Evolutionary conservation across 2,329 filamentous ascomycete genomes (phyloP).

Genomic region (Claviceps spartinae): DNA sequence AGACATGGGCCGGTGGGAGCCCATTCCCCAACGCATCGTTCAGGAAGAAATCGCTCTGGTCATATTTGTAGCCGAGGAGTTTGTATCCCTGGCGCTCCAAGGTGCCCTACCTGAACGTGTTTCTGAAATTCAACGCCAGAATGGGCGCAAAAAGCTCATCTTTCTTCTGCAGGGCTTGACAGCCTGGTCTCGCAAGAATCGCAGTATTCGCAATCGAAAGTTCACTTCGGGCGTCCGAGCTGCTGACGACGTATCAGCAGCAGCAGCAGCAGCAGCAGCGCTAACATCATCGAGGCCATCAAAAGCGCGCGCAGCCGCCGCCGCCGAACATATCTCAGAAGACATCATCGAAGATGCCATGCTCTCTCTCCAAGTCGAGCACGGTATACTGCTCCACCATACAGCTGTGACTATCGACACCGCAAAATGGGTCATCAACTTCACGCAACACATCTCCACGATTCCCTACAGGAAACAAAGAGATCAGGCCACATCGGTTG

Average conservation of each 20-base stretch:
- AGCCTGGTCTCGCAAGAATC: conserved; percentile 55
- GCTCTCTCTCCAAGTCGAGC: conserved; percentile 53
- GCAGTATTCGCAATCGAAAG: conserved; percentile 50
- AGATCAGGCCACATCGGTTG: conserved; percentile 35
- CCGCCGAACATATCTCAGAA: conserved; percentile 46
- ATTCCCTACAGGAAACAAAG: conserved; percentile 53
- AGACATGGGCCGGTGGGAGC: conserved; percentile 50
- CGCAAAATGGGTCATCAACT: conserved; percentile 57
- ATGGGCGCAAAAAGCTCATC: conserved; percentile 41
- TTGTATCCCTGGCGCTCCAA: conserved; percentile 45
- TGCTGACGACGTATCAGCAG: conserved; percentile 14
- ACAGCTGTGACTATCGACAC: conserved; percentile 47
- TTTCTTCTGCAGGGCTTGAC: conserved; percentile 61
- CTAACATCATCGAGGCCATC: conserved; percentile 16
- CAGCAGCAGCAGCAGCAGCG: conserved; percentile 14
- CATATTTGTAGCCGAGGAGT: conserved; percentile 48
- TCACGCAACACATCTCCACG: conserved; percentile 68
- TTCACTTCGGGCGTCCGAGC: conserved; percentile 52
- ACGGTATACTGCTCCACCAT: conserved; percentile 57
- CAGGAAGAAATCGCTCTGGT: conserved; percentile 50
- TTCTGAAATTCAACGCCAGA: conserved; percentile 36
- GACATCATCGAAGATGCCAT: conserved; percentile 58
- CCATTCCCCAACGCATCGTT: conserved; percentile 35
- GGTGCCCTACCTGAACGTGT: conserved; percentile 46
- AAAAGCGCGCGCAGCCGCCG: conserved; percentile 16